Percentiles rank a stretch among this genome's conserved stretches.
phyloP scores from a whole-genome alignment of 257 asterid genomes.

The Solanum chiquidenum region DNA sequence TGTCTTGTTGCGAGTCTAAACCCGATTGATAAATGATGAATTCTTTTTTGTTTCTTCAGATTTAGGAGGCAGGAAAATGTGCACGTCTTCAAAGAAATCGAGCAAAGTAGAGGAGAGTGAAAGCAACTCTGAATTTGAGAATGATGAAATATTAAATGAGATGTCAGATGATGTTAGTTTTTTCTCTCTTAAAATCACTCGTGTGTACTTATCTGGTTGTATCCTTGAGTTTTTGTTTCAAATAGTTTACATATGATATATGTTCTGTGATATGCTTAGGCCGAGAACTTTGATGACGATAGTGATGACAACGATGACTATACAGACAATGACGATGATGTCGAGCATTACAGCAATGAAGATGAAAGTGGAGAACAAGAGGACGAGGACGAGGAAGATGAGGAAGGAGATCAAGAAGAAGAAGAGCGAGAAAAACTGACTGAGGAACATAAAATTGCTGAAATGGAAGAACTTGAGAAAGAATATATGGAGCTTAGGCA shows the following conservation, averaged over 20 bases:
- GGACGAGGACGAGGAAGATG: slow-evolving; percentile 16
- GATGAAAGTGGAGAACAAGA: slow-evolving; percentile 17
- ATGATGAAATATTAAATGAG: slow-evolving; percentile 16
- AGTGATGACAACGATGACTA: neutral
- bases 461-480: slow-evolving; percentile 65
- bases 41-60: neutral
- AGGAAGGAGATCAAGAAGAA: slow-evolving; percentile 10
- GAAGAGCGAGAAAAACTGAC: slow-evolving; percentile 1
- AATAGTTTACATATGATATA: neutral
- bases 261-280: neutral
- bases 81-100: slow-evolving; percentile 16
- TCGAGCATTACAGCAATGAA: slow-evolving; percentile 4
- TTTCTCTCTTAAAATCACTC: neutral
- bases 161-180: slow-evolving; percentile 24
- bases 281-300: slow-evolving; percentile 6
- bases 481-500: slow-evolving; percentile 52
- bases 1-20: neutral
- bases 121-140: slow-evolving; percentile 33
- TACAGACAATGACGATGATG: slow-evolving; percentile 6
- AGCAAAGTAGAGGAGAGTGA: slow-evolving; percentile 26
- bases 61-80: slow-evolving; percentile 14
- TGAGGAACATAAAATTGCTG: slow-evolving; percentile 36
- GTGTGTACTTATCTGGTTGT: neutral
- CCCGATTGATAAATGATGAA: neutral
- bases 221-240: neutral